phyloP scores from a whole-genome alignment of 1,284 basidiomycete genomes.

The Ceratobasidium sp. region DNA sequence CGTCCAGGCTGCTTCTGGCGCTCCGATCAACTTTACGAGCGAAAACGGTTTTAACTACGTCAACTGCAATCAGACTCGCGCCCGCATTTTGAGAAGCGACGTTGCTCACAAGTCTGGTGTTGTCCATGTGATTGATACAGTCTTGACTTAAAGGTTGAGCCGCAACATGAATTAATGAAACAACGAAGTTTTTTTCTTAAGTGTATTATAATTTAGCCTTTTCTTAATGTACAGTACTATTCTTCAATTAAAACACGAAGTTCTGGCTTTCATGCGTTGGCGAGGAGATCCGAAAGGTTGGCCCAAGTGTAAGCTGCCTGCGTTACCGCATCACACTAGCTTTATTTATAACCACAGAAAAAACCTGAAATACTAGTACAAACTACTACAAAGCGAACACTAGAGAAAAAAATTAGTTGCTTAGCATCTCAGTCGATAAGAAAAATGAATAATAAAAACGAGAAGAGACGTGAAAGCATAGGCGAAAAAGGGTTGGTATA shows the following conservation, averaged over 20 bases:
- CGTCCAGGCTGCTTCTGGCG: slow-evolving; percentile 59
- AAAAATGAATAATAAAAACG: background rate
- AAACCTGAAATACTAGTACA: background rate
- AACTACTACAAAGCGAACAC: background rate
- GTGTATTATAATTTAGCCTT: background rate
- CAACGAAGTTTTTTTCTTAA: background rate
- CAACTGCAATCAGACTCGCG: slow-evolving; percentile 56
- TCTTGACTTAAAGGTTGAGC: slow-evolving; percentile 53
- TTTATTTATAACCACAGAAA: background rate
- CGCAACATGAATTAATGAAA: background rate
- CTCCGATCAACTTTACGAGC: slow-evolving; percentile 56
- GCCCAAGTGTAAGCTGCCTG: background rate
- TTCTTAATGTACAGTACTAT: background rate
- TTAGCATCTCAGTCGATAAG: background rate
- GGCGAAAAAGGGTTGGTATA: background rate
- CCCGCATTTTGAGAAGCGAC: slow-evolving; percentile 59
- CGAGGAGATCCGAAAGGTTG: too few species aligned
- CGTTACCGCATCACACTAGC: background rate
- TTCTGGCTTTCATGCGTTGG: background rate
- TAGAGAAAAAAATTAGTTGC: background rate
- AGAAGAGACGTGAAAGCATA: background rate
- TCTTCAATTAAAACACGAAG: background rate
- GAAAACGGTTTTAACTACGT: slow-evolving; percentile 60
- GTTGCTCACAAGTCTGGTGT: slow-evolving; percentile 62
- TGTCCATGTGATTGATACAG: slow-evolving; percentile 60